phyloP scores from a whole-genome alignment of 2,329 filamentous ascomycete genomes.

The Purpureocillium takamizusanense region DNA sequence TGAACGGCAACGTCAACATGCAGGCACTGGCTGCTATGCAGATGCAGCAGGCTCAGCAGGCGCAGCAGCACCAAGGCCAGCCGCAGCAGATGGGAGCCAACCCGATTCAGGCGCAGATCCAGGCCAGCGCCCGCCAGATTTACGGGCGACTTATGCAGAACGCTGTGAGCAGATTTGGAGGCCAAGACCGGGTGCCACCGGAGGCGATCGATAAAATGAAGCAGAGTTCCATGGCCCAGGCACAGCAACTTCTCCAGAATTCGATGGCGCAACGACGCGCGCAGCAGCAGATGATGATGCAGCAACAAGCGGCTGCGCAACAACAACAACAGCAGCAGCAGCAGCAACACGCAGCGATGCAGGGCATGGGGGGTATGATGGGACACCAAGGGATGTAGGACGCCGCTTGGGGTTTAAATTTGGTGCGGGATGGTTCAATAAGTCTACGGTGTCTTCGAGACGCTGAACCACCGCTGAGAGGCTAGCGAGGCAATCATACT shows the following conservation, averaged over 20 bases:
- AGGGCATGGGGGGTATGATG: slow-evolving; percentile 47
- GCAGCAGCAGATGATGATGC: slow-evolving; percentile 24
- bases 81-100: slow-evolving; percentile 19
- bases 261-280: slow-evolving; percentile 20
- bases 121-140: slow-evolving; percentile 23
- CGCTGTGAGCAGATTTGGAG: slow-evolving; percentile 27
- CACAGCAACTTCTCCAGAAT: slow-evolving; percentile 24
- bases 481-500: no score
- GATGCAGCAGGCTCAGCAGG: slow-evolving; percentile 19
- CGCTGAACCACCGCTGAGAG: no score
- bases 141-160: slow-evolving; percentile 28
- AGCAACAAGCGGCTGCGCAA: slow-evolving; percentile 18
- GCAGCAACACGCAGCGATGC: slow-evolving; percentile 35
- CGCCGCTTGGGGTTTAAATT: neutral
- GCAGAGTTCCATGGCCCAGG: slow-evolving; percentile 27
- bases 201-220: slow-evolving; percentile 37
- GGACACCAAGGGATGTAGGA: slow-evolving; percentile 37
- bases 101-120: slow-evolving; percentile 21
- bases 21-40: slow-evolving; percentile 30
- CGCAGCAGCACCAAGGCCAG: slow-evolving; percentile 22
- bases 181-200: slow-evolving; percentile 33
- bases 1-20: slow-evolving; percentile 30
- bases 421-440: no score
- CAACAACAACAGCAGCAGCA: slow-evolving; percentile 23
- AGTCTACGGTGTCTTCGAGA: neutral